Evolutionary conservation across 1,284 basidiomycete species (phyloP).

Genomic region (Moesziomyces aphidis): DNA sequence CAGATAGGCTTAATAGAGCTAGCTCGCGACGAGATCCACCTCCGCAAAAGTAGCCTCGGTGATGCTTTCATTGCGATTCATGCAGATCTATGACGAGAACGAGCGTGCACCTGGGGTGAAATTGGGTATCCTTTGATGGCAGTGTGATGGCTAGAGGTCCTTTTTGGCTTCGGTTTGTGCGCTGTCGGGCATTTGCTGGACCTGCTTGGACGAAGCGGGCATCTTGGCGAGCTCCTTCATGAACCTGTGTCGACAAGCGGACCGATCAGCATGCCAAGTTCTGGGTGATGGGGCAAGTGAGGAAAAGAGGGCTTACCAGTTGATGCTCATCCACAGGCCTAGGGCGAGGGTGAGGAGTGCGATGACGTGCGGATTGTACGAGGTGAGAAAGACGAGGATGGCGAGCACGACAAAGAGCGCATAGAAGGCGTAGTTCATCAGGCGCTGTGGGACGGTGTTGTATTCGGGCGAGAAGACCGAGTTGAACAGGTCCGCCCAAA

Average conservation of each 20-base stretch:
- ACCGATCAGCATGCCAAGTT: too few species aligned
- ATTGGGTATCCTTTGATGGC: not conserved
- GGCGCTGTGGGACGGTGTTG: slow-evolving; percentile 54
- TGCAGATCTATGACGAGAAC: too few species aligned
- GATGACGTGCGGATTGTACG: slow-evolving; percentile 67
- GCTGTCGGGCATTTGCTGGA: slow-evolving; percentile 49
- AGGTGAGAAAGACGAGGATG: slow-evolving; percentile 62
- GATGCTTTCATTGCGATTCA: too few species aligned
- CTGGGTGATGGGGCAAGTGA: too few species aligned
- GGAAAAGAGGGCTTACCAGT: slow-evolving; percentile 61
- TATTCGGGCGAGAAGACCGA: slow-evolving; percentile 61
- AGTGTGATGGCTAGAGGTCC: slow-evolving; percentile 8
- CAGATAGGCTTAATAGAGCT: slow-evolving; percentile 13
- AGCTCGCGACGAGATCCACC: slow-evolving; percentile 4
- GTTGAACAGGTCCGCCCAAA: slow-evolving; percentile 51
- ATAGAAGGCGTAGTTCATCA: slow-evolving; percentile 69
- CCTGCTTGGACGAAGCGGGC: slow-evolving; percentile 38
- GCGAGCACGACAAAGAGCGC: slow-evolving; percentile 66
- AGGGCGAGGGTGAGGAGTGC: slow-evolving; percentile 64
- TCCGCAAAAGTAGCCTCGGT: not conserved
- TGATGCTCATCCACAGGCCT: slow-evolving; percentile 66
- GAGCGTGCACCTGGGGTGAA: too few species aligned
- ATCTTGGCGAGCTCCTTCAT: slow-evolving; percentile 52
- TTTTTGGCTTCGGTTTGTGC: slow-evolving; percentile 17
- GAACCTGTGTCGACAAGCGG: slow-evolving; percentile 28